Evolutionary conservation across 192 early-diverging fungal species (phyloP), one percentile per base, ranked within the genome.

Genomic region (Coemansia sp.): DNA sequence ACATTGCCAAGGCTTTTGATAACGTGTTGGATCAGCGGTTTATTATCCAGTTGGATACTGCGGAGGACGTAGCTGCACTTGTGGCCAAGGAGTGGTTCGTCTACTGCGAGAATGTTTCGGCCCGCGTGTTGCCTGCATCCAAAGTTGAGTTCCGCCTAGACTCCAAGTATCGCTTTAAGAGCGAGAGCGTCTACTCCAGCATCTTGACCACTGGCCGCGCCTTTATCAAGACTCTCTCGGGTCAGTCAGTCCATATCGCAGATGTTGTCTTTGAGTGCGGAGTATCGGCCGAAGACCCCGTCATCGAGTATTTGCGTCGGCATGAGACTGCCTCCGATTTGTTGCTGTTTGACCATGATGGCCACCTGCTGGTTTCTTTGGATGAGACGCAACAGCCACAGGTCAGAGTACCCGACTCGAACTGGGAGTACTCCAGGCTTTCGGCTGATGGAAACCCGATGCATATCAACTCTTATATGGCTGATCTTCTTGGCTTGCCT

Each of bases 381-480:
- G 54, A 16, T 18, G 47, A 60, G 12, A 22, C 62, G 0, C 15
- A 15, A 1, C 31, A 51, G n/a, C 18, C 59, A n/a, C 52, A 38
- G 1, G 52, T 44, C 3, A 67, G 20, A 22, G 89, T 92, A 8
- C 94, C 93, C 20, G 80, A 83, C 12, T 88, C 91, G 72, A 98
- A 98, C 86, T 78, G 87, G 40, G 88, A 89, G 55, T 96, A 95
- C 79, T 92, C 94, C 41, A 79, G 85, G 47, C 86, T 90, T 2
- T 92, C 93, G 3, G 90, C 91, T 43, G 96, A 98, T 67, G 86
- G 88, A 74, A 97, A 97, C 73, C 94, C 95, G 43, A 95, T 97
- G 70, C 96, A 98, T 82, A 91, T 91, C 74, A 97, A 96, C 86
- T 90, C 90, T 36, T 96, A 94, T 86, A 91, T 98, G 86, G 92